Evolutionary conservation across 192 early-diverging fungal species (phyloP).

Genomic region (Coemansia sp.): DNA sequence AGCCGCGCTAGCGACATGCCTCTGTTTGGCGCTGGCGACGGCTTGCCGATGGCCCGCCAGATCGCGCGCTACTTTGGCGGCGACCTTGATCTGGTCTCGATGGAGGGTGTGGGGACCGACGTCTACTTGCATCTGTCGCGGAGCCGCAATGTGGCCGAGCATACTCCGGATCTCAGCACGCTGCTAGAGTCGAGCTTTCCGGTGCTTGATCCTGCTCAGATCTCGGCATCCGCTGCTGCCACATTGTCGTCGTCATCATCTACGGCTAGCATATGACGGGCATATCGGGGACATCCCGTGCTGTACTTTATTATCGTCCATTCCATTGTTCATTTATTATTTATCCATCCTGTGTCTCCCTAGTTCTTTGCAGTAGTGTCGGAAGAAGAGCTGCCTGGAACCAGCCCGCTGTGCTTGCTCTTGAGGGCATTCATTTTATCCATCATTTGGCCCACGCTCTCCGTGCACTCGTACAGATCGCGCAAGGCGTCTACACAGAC

Average conservation of each 20-base stretch:
- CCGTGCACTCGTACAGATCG: constrained; percentile 57
- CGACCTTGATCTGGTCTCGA: constrained; percentile 64
- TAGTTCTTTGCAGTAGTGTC: background rate
- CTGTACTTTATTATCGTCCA: background rate
- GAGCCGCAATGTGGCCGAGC: constrained; percentile 37
- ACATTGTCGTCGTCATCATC: background rate
- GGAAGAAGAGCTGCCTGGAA: constrained; percentile 1
- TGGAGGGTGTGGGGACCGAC: constrained; percentile 70
- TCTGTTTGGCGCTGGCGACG: constrained; percentile 40
- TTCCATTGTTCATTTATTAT: background rate
- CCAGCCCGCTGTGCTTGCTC: constrained; percentile 13
- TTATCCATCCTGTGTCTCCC: background rate
- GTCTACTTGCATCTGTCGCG: constrained; percentile 60
- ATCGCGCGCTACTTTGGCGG: constrained; percentile 70
- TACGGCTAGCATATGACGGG: background rate
- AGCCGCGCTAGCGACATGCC: constrained; percentile 36
- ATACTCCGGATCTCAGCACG: constrained; percentile 32
- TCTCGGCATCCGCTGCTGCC: background rate
- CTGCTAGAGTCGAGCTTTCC: constrained; percentile 31
- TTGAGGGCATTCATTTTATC: constrained; percentile 50
- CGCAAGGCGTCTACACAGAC: constrained; percentile 45
- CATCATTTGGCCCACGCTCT: constrained; percentile 51
- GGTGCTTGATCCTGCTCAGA: background rate
- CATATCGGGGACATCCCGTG: too few species aligned
- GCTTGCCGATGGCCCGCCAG: constrained; percentile 59